Evolutionary conservation across 352 stramenopile genomes (phyloP), one percentile per base, ranked within the genome.

Genomic region (Elongisporangium undulatum): DNA sequence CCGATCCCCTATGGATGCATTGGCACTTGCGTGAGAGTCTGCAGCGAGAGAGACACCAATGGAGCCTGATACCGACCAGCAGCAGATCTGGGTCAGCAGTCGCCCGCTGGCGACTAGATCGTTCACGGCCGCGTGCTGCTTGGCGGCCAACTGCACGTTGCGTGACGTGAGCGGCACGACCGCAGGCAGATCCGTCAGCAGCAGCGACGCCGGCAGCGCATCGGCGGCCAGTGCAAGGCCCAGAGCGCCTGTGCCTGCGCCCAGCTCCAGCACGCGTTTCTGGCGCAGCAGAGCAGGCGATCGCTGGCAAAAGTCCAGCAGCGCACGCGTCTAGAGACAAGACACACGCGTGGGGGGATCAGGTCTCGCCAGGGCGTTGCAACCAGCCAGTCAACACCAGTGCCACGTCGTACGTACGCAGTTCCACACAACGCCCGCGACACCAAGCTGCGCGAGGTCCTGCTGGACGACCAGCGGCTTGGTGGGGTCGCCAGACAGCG

Each of bases 361-460:
- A 45, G 34, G 34, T 12, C n/a, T n/a, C 4, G 34, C 34, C 12
- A 13, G 6, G 26, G 26, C 26, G 49, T n/a, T 51, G 9, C 49
- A 19, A 49, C 12, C 3, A 39, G 16, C 19, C n/a, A 16, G 2
- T 15, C n/a, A n/a, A n/a, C n/a, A n/a, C 22, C 45, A 65, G 49
- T 50, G 17, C 15, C 50, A 34, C 20, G 23, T 26, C 3, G 13
- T 24, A 69, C 78, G 26, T 56, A 92, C 82, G 60, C 78, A 87
- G 61, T 90, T 85, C 82, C 82, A 92, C 29, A 92, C 74, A 61
- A 90, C 82, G 34, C 82, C 80, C 2, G 78, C 78, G 51, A 90
- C 83, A 16, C 82, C 82, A 20, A 80, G 50, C 6, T 60, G 50
- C 16, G 49, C 58, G 49, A 92, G 60, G 29, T 87, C 64, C 63